Conservation (phyloP, 495 filamentous ascomycete species). For the Penicillium parvum region DNA sequence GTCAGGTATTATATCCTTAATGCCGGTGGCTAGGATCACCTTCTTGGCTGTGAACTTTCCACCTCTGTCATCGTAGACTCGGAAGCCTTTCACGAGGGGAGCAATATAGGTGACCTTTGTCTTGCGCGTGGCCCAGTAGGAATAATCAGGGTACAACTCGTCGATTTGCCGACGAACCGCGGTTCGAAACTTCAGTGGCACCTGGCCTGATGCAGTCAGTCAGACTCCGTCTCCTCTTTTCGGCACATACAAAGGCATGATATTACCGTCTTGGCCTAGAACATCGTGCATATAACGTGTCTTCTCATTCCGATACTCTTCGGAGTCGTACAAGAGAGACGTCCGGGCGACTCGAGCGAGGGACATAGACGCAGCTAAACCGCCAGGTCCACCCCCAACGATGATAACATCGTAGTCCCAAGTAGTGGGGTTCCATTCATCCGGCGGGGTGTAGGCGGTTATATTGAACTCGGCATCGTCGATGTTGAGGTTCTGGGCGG, state of each 20-base stretch:
- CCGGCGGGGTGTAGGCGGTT: background rate
- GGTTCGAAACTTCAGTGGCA: constrained; percentile 5
- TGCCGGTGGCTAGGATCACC: constrained; percentile 43
- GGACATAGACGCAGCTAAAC: constrained; percentile 7
- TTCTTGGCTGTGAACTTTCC: constrained; percentile 15
- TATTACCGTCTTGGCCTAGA: constrained; percentile 9
- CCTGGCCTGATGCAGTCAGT: constrained; percentile 1
- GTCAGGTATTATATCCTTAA: constrained; percentile 39
- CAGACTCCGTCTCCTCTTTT: no score
- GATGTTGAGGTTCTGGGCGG: background rate
- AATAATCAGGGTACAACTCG: constrained; percentile 5
- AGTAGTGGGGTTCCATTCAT: constrained; percentile 1
- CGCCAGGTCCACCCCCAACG: constrained; percentile 10
- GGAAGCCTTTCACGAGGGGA: constrained; percentile 9
- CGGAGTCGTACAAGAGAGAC: constrained; percentile 6
- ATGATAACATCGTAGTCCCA: constrained; percentile 12
- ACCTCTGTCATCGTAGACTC: constrained; percentile 4
- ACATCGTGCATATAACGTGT: constrained; percentile 13
- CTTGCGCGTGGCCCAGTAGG: constrained; percentile 7
- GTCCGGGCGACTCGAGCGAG: constrained; percentile 4
- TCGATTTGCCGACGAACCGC: constrained; percentile 9
- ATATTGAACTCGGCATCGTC: constrained; percentile 1
- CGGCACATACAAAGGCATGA: background rate
- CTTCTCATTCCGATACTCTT: constrained; percentile 4
- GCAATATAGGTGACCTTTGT: constrained; percentile 9